Conservation (phyloP, 257 asterid genomes). For the Solanum dulcamara region DNA sequence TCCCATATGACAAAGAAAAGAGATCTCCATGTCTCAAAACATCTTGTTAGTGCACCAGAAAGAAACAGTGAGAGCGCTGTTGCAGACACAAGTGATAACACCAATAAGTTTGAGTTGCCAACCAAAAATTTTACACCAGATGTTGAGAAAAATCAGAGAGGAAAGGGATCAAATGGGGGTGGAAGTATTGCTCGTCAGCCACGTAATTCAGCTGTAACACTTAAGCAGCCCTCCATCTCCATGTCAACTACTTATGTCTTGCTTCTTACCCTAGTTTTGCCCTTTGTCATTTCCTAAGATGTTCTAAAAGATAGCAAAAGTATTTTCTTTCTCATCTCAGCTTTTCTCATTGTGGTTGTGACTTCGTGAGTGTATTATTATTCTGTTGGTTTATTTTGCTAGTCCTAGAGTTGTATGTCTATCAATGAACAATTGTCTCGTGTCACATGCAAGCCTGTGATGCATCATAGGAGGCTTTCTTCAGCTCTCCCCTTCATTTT, state of each 20-base stretch:
- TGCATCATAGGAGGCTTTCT: background rate
- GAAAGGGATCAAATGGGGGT: conserved; percentile 37
- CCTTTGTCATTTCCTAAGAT: background rate
- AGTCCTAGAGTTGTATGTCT: background rate
- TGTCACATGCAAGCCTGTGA: background rate
- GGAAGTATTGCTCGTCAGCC: conserved; percentile 25
- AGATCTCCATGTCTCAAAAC: conserved; percentile 3
- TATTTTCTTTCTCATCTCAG: background rate
- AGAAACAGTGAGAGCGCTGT: conserved; percentile 9
- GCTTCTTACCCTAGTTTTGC: conserved; percentile 3
- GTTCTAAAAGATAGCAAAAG: background rate
- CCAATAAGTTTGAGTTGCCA: background rate
- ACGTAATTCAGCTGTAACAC: conserved; percentile 9
- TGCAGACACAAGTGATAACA: background rate
- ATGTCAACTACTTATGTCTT: conserved; percentile 9
- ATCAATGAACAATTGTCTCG: background rate
- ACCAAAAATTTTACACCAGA: background rate
- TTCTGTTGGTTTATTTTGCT: background rate
- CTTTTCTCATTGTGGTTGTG: background rate
- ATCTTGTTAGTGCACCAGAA: background rate
- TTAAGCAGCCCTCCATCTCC: background rate
- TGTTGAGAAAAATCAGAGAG: conserved; percentile 17
- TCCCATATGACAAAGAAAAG: background rate
- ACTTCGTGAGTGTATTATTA: background rate
- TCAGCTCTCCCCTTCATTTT: background rate